Conservation (phyloP, 345 rosid genomes). For the Physaria fendleri region DNA sequence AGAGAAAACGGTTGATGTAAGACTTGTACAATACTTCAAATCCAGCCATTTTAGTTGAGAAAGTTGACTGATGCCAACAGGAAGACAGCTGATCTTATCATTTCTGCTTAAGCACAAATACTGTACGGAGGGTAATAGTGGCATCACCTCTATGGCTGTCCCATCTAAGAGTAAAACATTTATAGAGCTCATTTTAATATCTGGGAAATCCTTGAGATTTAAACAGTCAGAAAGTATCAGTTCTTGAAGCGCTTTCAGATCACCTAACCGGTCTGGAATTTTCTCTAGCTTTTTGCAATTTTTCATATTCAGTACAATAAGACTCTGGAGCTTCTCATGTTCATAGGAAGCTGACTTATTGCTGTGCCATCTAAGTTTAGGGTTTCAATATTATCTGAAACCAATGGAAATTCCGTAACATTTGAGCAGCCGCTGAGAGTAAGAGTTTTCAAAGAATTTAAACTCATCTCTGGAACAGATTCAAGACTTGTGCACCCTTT, state of each 20-base stretch:
- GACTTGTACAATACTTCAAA: slow-evolving; percentile 14
- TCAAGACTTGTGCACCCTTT: slow-evolving; percentile 15
- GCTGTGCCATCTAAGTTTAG: slow-evolving; percentile 11
- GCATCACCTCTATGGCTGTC: slow-evolving; percentile 10
- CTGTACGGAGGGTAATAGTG: not conserved
- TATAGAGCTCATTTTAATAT: not conserved
- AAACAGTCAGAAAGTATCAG: slow-evolving; percentile 14
- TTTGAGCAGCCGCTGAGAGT: slow-evolving; percentile 18
- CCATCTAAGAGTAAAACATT: slow-evolving; percentile 5
- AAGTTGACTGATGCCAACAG: not conserved
- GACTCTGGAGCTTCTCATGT: slow-evolving; percentile 3
- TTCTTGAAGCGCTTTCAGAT: slow-evolving; percentile 15
- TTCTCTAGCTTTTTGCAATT: not conserved
- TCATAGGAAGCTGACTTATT: slow-evolving; percentile 5
- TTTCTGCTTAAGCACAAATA: slow-evolving; percentile 11
- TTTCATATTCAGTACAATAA: slow-evolving; percentile 9
- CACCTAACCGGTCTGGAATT: not conserved
- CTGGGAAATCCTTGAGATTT: not conserved
- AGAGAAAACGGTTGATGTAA: no score
- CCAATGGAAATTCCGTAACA: slow-evolving; percentile 9
- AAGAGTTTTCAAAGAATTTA: slow-evolving; percentile 1
- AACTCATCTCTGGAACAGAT: not conserved
- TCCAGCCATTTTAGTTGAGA: slow-evolving; percentile 13
- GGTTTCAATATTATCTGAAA: slow-evolving; percentile 4
- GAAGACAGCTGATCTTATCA: not conserved